Base-by-base conservation (phyloP, 148 eudicot genomes). In the Vaccinium vitisidaea region DNA sequence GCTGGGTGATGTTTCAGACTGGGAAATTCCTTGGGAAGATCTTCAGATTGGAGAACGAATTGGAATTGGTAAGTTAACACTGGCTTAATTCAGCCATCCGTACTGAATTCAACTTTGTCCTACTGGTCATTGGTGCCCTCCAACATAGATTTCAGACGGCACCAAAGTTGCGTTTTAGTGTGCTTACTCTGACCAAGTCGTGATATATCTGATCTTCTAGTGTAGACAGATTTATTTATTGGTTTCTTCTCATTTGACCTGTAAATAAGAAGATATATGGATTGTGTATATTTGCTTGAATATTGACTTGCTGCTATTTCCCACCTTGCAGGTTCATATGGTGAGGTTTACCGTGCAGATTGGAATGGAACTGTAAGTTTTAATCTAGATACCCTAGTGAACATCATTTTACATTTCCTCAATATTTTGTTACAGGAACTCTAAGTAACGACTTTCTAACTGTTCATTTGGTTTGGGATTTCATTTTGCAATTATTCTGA, bases 331-430 rank as follows among this genome's bases (percentile, higher is more conserved):
- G 99, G 99, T 75, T 97, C 99, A 84, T 95, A 85, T 89, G 99
- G 99, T 14, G 99, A 97, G 92, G 99, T 97, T 83, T 95, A 93
- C 79, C 98, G 88, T 55, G 96, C 93, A 84, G 99, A 97, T 75
- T 97, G 99, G 99, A 95, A 95, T 90, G 95, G 95, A 84, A 97
- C 99, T 54, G 99, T 97, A 89, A 91, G 98, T 93, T 86, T 12
- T 85, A 27, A 54, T 85, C 58, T 85, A 27, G 19, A 82, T 80
- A 9, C 18, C 39, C 54, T 63, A 50, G 13, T 27, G n/a, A 82
- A 82, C 59, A 39, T 32, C 21, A 32, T 58, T 18, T 9, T 43
- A 52, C 30, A 21, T 71, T 53, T 53, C 74, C 23, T 58, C 43
- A 78, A 9, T 71, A 77, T 63, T 77, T 83, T 84, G 79, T 77